These are phyloP conservation scores for Anthostomella pinea DNA, from an alignment of 2,329 filamentous ascomycete species.

Conservation along the genomic window DNA sequence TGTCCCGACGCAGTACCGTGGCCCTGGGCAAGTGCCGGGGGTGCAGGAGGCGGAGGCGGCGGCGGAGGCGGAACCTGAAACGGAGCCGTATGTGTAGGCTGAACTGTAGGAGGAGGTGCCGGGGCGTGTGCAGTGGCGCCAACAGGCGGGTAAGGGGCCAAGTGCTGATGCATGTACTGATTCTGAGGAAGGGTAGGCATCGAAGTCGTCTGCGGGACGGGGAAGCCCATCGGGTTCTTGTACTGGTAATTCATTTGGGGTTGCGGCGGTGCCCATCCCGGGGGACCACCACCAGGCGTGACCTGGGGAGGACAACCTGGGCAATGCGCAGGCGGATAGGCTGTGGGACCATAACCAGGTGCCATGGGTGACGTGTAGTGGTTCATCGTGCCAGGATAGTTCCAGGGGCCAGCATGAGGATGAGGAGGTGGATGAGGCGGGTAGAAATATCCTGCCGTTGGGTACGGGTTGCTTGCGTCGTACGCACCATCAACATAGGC, in stretches of 20 bases:
- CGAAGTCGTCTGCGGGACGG: slow-evolving; percentile 9
- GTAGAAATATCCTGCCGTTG: neutral
- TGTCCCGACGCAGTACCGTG: neutral
- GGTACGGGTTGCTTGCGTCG: neutral
- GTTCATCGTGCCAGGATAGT: slow-evolving; percentile 1
- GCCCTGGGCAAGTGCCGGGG: slow-evolving; percentile 1
- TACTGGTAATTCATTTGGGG: slow-evolving; percentile 8
- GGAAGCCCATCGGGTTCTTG: slow-evolving; percentile 2
- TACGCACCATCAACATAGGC: neutral
- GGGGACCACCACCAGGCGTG: slow-evolving; percentile 1
- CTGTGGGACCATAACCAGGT: neutral
- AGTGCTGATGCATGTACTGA: slow-evolving; percentile 5
- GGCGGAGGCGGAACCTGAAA: slow-evolving; percentile 10
- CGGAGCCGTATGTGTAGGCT: slow-evolving; percentile 5
- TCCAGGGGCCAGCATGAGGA: slow-evolving; percentile 4
- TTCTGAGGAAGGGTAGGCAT: slow-evolving; percentile 7
- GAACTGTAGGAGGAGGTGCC: too few species aligned
- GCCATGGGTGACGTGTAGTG: slow-evolving; percentile 1
- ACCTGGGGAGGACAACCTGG: slow-evolving; percentile 3
- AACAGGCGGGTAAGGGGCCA: slow-evolving; percentile 1
- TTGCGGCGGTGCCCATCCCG: slow-evolving; percentile 3
- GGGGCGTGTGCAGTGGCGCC: neutral
- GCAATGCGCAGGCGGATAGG: slow-evolving; percentile 1
- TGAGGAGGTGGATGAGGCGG: slow-evolving; percentile 1
- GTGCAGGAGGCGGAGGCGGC: slow-evolving; percentile 7